Base-by-base conservation (phyloP, 805 yeast genomes). In the Monosporozyma aerobia region DNA sequence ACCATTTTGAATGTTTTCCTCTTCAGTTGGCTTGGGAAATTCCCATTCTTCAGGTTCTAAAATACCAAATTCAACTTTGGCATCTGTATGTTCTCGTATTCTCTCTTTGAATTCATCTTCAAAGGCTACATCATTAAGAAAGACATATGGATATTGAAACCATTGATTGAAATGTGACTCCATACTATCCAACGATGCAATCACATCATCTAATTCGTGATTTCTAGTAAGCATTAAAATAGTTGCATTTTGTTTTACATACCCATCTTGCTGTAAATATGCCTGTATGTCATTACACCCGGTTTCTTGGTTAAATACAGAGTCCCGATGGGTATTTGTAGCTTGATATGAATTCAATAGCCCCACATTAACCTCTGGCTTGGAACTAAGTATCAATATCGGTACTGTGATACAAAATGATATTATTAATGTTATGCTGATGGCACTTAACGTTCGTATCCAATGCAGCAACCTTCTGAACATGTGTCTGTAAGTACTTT, bases 121-220 rank as follows among this genome's bases (percentile, higher is more conserved):
- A 61, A 92, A 90, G 16, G 80, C 82, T 54, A 79, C 90, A 67
- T 92, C 88, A 64, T 90, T 92, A 19, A 94, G 68, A 60, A 94
- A 88, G 1, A 88, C 84, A 83, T 95, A 94, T 0, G 97, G 97
- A 65, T 94, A 94, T 58, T 85, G 79, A 68, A 77, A 94, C 96
- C 96, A 89, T 61, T 90, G 90, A 66, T 92, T 92, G 72, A 90
- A 92, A 65, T 85, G 96, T 27, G 87, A 74, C 65, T 92, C 98
- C 52, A 94, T 63, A 2, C 90, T 81, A 32, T 73, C 69, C 77
- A 92, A 81, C 2, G 94, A 82, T 52, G 77, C 73, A 1, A 86
- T 62, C 1, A 89, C 96, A n/a, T 87, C 95, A 3, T 80, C 77
- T 1, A 89, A 54, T 62, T 92, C 98, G 3, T 79, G 72, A 64